phyloP scores from a whole-genome alignment of 1,139 yeast species.

The Fermentozyma sake region DNA sequence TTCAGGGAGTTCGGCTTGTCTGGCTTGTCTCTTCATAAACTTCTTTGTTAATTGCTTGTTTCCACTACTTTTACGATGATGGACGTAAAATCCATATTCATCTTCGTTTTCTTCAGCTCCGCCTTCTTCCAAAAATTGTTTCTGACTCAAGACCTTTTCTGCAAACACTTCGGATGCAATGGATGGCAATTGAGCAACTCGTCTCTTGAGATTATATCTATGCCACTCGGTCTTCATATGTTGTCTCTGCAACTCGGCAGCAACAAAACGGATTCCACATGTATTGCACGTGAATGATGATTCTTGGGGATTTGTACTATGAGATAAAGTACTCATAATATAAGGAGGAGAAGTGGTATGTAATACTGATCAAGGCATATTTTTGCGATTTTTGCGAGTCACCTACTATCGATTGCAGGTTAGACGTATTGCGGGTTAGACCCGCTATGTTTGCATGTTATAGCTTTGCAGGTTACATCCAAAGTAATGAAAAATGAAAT shows the following conservation, averaged over 20 bases:
- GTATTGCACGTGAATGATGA: conserved; percentile 75
- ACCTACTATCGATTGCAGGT: too few species aligned
- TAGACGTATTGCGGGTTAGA: too few species aligned
- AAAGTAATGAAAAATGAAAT: conserved; percentile 1
- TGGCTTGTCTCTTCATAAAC: conserved; percentile 2
- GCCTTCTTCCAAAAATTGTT: conserved; percentile 23
- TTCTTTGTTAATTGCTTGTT: conserved; percentile 2
- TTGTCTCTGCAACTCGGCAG: conserved; percentile 75
- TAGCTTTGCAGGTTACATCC: conserved; percentile 1
- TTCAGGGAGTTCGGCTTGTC: background rate
- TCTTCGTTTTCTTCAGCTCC: conserved; percentile 47
- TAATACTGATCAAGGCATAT: background rate
- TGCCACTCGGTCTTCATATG: conserved; percentile 99
- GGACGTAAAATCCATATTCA: conserved; percentile 59
- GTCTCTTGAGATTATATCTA: conserved; percentile 82
- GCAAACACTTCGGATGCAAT: conserved; percentile 79
- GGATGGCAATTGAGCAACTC: conserved; percentile 82
- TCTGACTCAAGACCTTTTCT: conserved; percentile 53
- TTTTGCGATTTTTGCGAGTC: too few species aligned
- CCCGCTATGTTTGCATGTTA: too few species aligned
- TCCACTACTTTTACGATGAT: conserved; percentile 19
- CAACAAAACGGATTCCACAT: conserved; percentile 72
- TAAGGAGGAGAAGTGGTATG: background rate
- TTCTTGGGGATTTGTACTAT: conserved; percentile 31
- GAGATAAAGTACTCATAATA: conserved; percentile 24